Base-by-base conservation (phyloP, 129 eudicot genomes). In the Tagetes erecta region DNA sequence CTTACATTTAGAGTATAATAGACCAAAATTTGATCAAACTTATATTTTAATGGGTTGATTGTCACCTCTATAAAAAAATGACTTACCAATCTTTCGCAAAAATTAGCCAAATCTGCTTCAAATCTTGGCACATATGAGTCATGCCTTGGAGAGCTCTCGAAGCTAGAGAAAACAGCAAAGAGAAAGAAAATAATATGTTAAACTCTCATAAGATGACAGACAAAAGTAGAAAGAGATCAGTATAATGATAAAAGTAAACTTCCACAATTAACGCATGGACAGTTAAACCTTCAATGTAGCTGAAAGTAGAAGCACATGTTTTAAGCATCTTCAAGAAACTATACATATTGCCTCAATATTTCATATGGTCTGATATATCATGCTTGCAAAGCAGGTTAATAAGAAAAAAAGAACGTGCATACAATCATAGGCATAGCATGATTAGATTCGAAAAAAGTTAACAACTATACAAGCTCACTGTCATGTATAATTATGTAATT, bases 91-190 rank as follows among this genome's bases (percentile, higher is more conserved):
- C 87, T 93, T 83, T 93, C 97, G 40, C 98, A 93, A 78, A 83
- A 93, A 76, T 90, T 95, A 36, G 97, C 97, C 69, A 93, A 88
- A 76, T 93, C 97, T 60, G 92, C 96, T 90, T 93, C 98, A 78
- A 93, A 93, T 77, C 84, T 89, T 46, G 97, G 97, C 79, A 93
- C 97, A 67, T 81, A 88, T 30, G 97, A 80, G 75, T 90, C 98
- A 80, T 93, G 98, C 68, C 97, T 88, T 49, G 98, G 98, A 38
- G 97, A 90, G 64, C 55, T 83, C 89, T 93, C 98, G 68, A 93
- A 93, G 80, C 98, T 93, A 55, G 60, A 55, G 60, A 14, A 55
- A 20, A 58, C 68, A 63, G 40, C 64, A 51, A 50, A 76, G 4
- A 58, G 14, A 64, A 36, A 56, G 9, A 7, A 44, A 0, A 31